These are phyloP conservation scores for Claviceps digitariae DNA, from an alignment of 2,329 filamentous ascomycete species.

Conservation along the genomic window DNA sequence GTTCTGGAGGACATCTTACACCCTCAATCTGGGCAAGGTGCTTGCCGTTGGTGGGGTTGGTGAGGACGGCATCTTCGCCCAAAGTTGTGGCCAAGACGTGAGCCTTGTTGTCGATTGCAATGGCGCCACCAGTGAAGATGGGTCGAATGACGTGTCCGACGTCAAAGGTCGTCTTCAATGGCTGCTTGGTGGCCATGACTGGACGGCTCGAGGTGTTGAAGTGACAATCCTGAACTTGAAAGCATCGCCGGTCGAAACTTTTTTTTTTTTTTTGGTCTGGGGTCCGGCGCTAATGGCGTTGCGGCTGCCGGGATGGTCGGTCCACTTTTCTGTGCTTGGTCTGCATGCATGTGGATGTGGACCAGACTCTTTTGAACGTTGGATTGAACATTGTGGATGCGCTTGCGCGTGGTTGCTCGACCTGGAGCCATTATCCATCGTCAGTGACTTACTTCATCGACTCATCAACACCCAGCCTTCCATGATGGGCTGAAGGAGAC, in stretches of 20 bases:
- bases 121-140: conserved; percentile 83
- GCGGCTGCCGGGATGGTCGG: neutral
- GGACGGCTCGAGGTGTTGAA: neutral
- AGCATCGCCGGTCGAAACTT: conserved; percentile 2
- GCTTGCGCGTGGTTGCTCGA: too few relatives aligned
- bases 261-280: conserved; percentile 3
- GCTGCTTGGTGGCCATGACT: conserved; percentile 44
- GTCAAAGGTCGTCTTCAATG: conserved; percentile 80
- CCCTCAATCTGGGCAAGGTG: conserved; percentile 81
- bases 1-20: conserved; percentile 30
- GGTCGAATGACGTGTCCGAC: conserved; percentile 72
- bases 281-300: neutral
- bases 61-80: conserved; percentile 84
- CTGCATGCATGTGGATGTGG: too few relatives aligned
- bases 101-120: conserved; percentile 70
- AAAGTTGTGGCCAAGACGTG: conserved; percentile 75
- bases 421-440: neutral
- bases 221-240: neutral
- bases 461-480: neutral
- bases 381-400: neutral
- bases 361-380: too few relatives aligned
- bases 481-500: neutral
- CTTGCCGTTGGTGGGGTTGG: conserved; percentile 68
- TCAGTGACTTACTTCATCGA: too few relatives aligned
- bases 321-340: neutral